phyloP scores from a whole-genome alignment of 139 green algal genomes.

The Nannochloris sp. region DNA sequence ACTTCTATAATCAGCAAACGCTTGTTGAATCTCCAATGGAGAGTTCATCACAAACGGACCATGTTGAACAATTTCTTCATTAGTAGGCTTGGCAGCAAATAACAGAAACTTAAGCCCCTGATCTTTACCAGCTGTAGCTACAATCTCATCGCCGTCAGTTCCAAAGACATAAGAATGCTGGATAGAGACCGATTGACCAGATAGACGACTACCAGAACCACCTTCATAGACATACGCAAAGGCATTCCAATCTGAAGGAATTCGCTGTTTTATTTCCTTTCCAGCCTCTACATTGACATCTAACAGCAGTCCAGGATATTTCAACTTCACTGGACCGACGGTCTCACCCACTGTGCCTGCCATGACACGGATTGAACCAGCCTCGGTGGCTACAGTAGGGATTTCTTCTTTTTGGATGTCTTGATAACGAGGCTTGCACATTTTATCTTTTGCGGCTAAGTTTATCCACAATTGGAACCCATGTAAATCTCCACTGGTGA shows the following conservation, averaged over 20 bases:
- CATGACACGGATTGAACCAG: conserved; percentile 70
- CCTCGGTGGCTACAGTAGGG: conserved; percentile 31
- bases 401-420: conserved; percentile 75
- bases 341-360: conserved; percentile 35
- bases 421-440: conserved; percentile 69
- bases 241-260: conserved; percentile 45
- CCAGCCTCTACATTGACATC: conserved; percentile 59
- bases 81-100: conserved; percentile 71
- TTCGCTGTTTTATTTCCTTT: conserved; percentile 29
- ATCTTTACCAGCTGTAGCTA: conserved; percentile 1
- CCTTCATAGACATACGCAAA: conserved; percentile 80
- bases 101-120: conserved; percentile 70
- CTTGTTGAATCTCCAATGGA: conserved; percentile 59
- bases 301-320: conserved; percentile 74
- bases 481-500: conserved; percentile 54
- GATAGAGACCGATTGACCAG: conserved; percentile 25
- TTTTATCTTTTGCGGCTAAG: conserved; percentile 80
- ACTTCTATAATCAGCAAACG: conserved; percentile 61
- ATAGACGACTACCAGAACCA: too few relatives aligned
- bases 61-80: conserved; percentile 77
- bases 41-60: conserved; percentile 83
- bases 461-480: conserved; percentile 93
- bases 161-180: conserved; percentile 48
- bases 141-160: conserved; percentile 26
- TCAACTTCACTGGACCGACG: conserved; percentile 61